These are phyloP conservation scores for Vararia minispora DNA, from an alignment of 768 basidiomycete species.

Conservation along the genomic window DNA sequence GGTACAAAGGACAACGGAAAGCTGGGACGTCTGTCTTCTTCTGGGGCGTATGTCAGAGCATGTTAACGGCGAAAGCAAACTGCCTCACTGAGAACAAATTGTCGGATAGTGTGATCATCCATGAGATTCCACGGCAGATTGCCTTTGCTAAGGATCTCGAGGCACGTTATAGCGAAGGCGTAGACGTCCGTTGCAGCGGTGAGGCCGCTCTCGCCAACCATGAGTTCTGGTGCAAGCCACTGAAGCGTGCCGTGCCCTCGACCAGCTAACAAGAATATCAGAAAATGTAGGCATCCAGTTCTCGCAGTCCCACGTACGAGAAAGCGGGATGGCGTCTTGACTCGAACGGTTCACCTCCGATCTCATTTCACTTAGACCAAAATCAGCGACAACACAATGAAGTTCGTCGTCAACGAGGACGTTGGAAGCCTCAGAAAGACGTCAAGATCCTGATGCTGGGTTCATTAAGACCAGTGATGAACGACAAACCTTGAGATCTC, in stretches of 20 bases:
- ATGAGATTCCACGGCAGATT: slow-evolving; percentile 22
- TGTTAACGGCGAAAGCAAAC: no score
- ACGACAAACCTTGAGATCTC: slow-evolving; percentile 57
- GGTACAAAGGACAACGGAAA: no score
- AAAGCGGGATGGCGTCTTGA: no score
- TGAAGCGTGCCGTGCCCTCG: no score
- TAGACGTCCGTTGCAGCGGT: slow-evolving; percentile 28
- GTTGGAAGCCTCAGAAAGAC: slow-evolving; percentile 45
- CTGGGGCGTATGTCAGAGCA: no score
- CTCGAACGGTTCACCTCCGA: slow-evolving; percentile 52
- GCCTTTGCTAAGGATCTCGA: slow-evolving; percentile 24
- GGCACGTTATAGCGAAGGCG: slow-evolving; percentile 27
- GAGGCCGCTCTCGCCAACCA: slow-evolving; percentile 22
- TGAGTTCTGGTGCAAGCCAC: slow-evolving; percentile 30
- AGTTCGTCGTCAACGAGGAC: slow-evolving; percentile 57
- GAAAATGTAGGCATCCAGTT: no score
- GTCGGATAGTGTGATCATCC: slow-evolving; percentile 21
- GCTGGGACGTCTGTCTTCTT: no score
- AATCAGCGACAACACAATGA: slow-evolving; percentile 65
- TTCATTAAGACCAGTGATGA: neutral
- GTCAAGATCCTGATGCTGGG: no score
- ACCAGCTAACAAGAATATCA: no score
- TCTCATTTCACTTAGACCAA: slow-evolving; percentile 72
- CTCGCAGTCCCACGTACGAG: no score
- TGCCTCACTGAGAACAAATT: slow-evolving; percentile 21